Base-by-base conservation (phyloP, 2,329 filamentous ascomycete species). In the Neopestalotiopsis sp. region DNA sequence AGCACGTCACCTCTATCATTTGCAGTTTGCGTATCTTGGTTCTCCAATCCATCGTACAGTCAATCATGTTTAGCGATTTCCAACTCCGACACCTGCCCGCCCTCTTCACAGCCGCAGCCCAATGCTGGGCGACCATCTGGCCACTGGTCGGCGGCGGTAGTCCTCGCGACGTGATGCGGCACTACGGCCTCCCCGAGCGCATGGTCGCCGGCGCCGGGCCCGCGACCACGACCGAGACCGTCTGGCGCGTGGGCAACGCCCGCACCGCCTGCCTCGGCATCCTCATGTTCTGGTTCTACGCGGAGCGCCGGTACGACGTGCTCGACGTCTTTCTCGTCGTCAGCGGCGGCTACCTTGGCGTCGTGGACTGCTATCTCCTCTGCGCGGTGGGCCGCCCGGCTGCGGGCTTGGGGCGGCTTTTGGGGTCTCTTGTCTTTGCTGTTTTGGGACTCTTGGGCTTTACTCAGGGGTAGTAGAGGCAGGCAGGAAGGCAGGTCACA, bases 271-370 rank as follows among this genome's bases (percentile, higher is more conserved):
- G 40, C 57, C 70, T 74, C 1, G 69, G 71, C 57, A 69, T 74
- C n/a, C 67, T 74, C 63, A 72, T 73, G 67, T 71, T 72, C 49
- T 56, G 70, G 52, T 74, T 73, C 68, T 74, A 73, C 59, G 20
- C 32, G 40, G 68, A 69, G 42, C 69, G 70, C 61, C 67, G 69
- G 45, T 74, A 70, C 52, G 73, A 74, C 52, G 67, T 73, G 2
- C 70, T 71, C 28, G 73, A 74, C 61, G 70, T 59, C 12, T 71
- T 74, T 66, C 56, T 72, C 20, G 66, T 68, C 59, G 57, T 70
- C 38, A 71, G 56, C 34, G 67, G 63, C 34, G 65, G 49, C 4
- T 74, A 71, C 42, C 67, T 74, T 24, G 71, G 68, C 28, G n/a
- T 71, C 20, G 68, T 40, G 2, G 72, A 73, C 65, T 69, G 59